A percentile compares a stretch with the other conserved stretches of the same genome.
These are phyloP conservation scores for Phytopythium litorale DNA, from an alignment of 352 stramenopile species.

Conservation along the genomic window DNA sequence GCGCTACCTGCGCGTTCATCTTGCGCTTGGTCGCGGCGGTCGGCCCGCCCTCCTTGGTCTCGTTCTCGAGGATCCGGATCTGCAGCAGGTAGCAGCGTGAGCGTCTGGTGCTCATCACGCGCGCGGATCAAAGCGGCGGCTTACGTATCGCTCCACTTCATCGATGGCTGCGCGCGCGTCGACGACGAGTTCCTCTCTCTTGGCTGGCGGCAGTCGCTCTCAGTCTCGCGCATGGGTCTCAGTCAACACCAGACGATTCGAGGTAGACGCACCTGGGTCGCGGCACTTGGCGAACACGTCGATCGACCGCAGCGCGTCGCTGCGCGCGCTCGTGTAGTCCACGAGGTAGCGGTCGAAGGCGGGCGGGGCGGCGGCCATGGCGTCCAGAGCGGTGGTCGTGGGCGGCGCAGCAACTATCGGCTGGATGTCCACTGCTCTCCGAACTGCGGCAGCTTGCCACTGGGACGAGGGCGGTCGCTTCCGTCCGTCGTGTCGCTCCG, in stretches of 20 bases:
- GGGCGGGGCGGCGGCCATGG: neutral
- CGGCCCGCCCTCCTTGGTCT: conserved; percentile 30
- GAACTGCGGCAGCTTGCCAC: neutral
- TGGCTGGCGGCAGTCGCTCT: conserved; percentile 10
- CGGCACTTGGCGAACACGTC: conserved; percentile 35
- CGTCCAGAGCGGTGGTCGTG: neutral
- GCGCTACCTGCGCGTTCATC: conserved; percentile 34
- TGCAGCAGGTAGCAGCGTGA: conserved; percentile 16
- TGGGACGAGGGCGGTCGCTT: neutral
- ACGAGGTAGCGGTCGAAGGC: conserved; percentile 57
- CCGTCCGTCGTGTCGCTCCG: neutral
- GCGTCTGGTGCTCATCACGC: neutral
- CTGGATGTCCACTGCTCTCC: neutral
- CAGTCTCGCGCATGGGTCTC: neutral
- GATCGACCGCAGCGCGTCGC: conserved; percentile 43
- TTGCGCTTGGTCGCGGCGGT: conserved; percentile 29
- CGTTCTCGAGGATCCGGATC: conserved; percentile 64
- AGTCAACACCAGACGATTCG: neutral
- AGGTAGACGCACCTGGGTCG: conserved; percentile 16
- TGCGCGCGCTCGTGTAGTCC: conserved; percentile 42
- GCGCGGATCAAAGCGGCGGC: neutral
- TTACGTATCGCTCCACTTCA: conserved; percentile 76
- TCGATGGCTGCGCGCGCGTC: conserved; percentile 41
- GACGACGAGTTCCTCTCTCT: conserved; percentile 44
- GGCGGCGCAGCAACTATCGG: neutral